These are phyloP conservation scores for Verticillium dahliae DNA, from an alignment of 2,329 filamentous ascomycete genomes.

Conservation along the genomic window DNA sequence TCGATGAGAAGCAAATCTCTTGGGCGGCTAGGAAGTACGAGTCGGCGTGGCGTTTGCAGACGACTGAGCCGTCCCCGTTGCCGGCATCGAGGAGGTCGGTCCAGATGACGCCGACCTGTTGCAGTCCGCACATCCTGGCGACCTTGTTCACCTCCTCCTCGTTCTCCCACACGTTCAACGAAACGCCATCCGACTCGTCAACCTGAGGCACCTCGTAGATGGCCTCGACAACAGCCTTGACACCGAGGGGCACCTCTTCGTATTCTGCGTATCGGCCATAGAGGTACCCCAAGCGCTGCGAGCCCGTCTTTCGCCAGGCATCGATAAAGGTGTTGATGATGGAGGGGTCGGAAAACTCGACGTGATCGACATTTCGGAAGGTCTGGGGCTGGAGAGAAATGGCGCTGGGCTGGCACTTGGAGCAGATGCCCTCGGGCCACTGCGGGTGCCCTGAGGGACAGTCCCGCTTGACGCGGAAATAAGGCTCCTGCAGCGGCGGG, in stretches of 20 bases:
- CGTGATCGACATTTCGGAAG: conserved; percentile 96
- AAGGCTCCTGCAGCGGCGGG: conserved; percentile 87
- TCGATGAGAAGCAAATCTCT: conserved; percentile 83
- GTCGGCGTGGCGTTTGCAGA: conserved; percentile 94
- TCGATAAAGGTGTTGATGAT: conserved; percentile 88
- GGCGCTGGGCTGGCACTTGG: conserved; percentile 94
- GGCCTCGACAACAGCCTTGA: conserved; percentile 93
- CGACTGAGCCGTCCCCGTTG: conserved; percentile 72
- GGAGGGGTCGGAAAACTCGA: conserved; percentile 82
- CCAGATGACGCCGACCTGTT: conserved; percentile 89
- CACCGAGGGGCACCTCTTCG: conserved; percentile 81
- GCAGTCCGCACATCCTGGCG: conserved; percentile 74
- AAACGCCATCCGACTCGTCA: conserved; percentile 82
- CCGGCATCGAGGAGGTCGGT: conserved; percentile 85
- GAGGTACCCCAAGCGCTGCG: conserved; percentile 80
- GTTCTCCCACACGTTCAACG: conserved; percentile 76
- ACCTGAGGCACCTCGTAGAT: conserved; percentile 95
- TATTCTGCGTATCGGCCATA: conserved; percentile 92
- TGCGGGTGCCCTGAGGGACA: conserved; percentile 89
- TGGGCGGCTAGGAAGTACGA: conserved; percentile 91
- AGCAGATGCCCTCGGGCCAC: conserved; percentile 96
- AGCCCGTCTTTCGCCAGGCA: conserved; percentile 81
- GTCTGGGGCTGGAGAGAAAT: conserved; percentile 91
- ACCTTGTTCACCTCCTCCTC: conserved; percentile 76
- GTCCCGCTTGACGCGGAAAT: conserved; percentile 79